These are phyloP conservation scores for Arxiozyma slooffiae DNA, from an alignment of 1,139 yeast genomes.

Conservation along the genomic window DNA sequence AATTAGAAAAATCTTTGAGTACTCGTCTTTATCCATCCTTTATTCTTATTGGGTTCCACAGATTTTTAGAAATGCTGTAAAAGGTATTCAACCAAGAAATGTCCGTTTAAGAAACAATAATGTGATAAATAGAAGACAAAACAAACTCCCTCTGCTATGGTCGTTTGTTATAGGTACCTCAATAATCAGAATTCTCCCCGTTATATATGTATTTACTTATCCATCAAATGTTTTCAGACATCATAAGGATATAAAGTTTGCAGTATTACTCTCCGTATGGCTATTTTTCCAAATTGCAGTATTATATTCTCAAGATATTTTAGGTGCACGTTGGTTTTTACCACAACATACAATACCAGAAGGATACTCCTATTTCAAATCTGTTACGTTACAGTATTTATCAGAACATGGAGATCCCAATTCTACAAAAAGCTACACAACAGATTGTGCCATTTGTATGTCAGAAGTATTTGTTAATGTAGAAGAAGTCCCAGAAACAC, in stretches of 20 bases:
- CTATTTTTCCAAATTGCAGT: constrained; percentile 45
- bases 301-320: constrained; percentile 49
- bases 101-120: constrained; percentile 14
- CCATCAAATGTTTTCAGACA: constrained; percentile 46
- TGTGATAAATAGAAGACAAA: constrained; percentile 15
- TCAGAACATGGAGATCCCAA: constrained; percentile 25
- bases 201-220: constrained; percentile 45
- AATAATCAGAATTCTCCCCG: constrained; percentile 51
- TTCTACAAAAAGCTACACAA: constrained; percentile 13
- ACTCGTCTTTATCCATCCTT: constrained; percentile 39
- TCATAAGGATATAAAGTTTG: constrained; percentile 45
- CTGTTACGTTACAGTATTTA: constrained; percentile 20
- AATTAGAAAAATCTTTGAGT: constrained; percentile 51
- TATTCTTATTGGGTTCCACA: constrained; percentile 91
- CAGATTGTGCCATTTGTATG: constrained; percentile 90
- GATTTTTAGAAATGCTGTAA: constrained; percentile 61
- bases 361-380: constrained; percentile 55
- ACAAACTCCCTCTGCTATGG: constrained; percentile 26
- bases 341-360: constrained; percentile 66
- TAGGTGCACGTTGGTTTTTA: constrained; percentile 79
- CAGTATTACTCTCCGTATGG: constrained; percentile 42
- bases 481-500: constrained; percentile 26
- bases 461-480: constrained; percentile 42
- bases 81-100: constrained; percentile 26
- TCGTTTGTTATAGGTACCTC: constrained; percentile 61